Base-by-base conservation (phyloP, 139 green algal genomes). In the Picochlorum sp. region DNA sequence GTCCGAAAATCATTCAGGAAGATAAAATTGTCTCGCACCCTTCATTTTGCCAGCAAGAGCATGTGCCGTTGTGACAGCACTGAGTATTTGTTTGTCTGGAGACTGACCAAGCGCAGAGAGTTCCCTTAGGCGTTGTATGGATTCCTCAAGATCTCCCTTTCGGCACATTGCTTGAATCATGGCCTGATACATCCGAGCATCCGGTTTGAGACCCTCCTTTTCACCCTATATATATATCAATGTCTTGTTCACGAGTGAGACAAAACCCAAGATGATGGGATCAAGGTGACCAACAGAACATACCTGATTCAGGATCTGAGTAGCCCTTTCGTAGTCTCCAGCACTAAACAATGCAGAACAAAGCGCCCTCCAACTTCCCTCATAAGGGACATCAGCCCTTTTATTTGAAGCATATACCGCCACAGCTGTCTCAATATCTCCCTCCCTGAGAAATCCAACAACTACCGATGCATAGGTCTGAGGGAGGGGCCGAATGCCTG, bases 371-470 rank as follows among this genome's bases (percentile, higher is more conserved):
- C 47, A 54, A 21, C 47, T 54, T 21, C 18, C 44, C 21, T 66
- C 60, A 21, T n/a, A 24, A 20, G 23, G n/a, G 10, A 66, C 15
- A 13, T 4, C 60, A 45, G 60, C 34, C 20, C 60, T 41, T 23
- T 45, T 16, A 66, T 66, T 59, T 21, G 60, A 52, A 10, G 60
- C 60, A 66, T 66, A 66, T 20, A 66, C 37, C 10, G 60, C 60
- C 57, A 45, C 37, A 26, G 60, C 60, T n/a, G 37, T 59, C 11
- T 56, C 60, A 56, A 55, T 20, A 21, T 66, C 37, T 26, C 34
- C 30, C 9, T 66, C 30, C n/a, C 20, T 44, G 18, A 66, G 37
- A 66, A 66, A 55, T 20, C 15, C 60, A n/a, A 49, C 34, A 18
- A 66, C 34, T 13, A 66, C 60, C 30, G 23, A 21, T 28, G 60